Evolutionary conservation across 2,329 filamentous ascomycete genomes (phyloP).

Genomic region (Arthrobotrys iridis): DNA sequence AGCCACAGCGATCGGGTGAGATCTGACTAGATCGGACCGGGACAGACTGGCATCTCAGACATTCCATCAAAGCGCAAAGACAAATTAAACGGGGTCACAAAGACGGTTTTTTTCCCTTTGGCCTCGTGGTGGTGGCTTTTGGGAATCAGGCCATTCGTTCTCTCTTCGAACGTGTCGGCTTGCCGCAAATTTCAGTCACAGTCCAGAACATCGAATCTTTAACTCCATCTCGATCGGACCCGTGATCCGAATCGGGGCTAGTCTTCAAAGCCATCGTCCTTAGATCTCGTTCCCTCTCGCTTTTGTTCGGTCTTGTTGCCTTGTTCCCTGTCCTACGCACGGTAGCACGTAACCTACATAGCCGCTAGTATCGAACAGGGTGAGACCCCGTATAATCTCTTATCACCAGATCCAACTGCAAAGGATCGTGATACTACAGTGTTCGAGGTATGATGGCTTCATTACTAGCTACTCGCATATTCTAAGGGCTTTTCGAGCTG

Average conservation of each 20-base stretch:
- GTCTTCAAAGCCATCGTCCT: slow-evolving; percentile 4
- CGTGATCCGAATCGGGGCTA: slow-evolving; percentile 14
- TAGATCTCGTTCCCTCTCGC: slow-evolving; percentile 21
- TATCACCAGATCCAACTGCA: slow-evolving; percentile 8
- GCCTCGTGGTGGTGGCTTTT: slow-evolving; percentile 1
- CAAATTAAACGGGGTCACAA: slow-evolving; percentile 3
- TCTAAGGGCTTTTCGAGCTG: slow-evolving; percentile 2
- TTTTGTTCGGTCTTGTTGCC: neutral
- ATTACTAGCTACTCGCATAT: neutral
- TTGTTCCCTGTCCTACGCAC: slow-evolving; percentile 18
- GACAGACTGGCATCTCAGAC: slow-evolving; percentile 33
- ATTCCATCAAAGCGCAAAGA: slow-evolving; percentile 44
- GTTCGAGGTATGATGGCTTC: neutral
- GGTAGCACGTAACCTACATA: slow-evolving; percentile 13
- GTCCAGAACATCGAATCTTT: slow-evolving; percentile 7
- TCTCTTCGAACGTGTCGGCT: neutral
- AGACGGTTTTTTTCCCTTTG: neutral
- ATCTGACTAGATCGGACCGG: slow-evolving; percentile 19
- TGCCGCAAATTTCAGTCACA: neutral
- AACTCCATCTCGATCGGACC: slow-evolving; percentile 15
- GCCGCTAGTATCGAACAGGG: slow-evolving; percentile 8
- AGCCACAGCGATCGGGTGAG: slow-evolving; percentile 20
- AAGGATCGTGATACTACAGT: neutral
- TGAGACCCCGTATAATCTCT: neutral
- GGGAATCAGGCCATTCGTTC: slow-evolving; percentile 35